Percentiles rank a stretch among this genome's conserved stretches.
Evolutionary conservation across 192 early-diverging fungal genomes (phyloP).

Genomic region (Coemansia sp.): DNA sequence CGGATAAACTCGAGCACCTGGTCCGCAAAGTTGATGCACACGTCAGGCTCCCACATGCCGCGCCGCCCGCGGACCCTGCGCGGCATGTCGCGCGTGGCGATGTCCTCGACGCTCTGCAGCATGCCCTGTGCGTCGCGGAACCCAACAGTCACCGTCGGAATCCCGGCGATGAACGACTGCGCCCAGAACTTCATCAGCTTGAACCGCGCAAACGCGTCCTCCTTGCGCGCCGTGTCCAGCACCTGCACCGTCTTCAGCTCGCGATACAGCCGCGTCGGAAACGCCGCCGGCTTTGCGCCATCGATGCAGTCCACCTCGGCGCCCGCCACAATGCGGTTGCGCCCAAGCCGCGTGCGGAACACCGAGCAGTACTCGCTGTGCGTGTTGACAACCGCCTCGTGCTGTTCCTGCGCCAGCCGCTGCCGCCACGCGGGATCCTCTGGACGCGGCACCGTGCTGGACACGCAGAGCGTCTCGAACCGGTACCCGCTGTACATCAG

Average conservation of each 20-base stretch:
- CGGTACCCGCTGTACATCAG: conserved; percentile 88
- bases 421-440: conserved; percentile 9
- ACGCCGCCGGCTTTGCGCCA: conserved; percentile 45
- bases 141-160: conserved; percentile 77
- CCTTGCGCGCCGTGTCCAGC: conserved; percentile 20
- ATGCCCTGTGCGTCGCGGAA: conserved; percentile 76
- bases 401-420: conserved; percentile 8
- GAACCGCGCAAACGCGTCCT: conserved; percentile 67
- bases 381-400: conserved; percentile 60
- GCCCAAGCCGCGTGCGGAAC: conserved; percentile 70
- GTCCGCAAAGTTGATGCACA: conserved; percentile 85
- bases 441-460: conserved; percentile 59
- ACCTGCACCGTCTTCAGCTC: conserved; percentile 77
- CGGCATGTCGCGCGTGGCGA: conserved; percentile 80
- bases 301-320: conserved; percentile 90
- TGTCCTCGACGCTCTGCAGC: conserved; percentile 50
- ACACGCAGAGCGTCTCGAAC: conserved; percentile 77
- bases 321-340: conserved; percentile 70
- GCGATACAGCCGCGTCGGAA: conserved; percentile 65
- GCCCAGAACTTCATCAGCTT: conserved; percentile 92
- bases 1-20: conserved; percentile 52
- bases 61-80: conserved; percentile 64
- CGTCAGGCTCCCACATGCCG: conserved; percentile 73
- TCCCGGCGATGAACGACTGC: conserved; percentile 89
- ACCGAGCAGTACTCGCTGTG: conserved; percentile 89